Base-by-base conservation (phyloP, 2,329 filamentous ascomycete species). In the Colletotrichum coccodes region DNA sequence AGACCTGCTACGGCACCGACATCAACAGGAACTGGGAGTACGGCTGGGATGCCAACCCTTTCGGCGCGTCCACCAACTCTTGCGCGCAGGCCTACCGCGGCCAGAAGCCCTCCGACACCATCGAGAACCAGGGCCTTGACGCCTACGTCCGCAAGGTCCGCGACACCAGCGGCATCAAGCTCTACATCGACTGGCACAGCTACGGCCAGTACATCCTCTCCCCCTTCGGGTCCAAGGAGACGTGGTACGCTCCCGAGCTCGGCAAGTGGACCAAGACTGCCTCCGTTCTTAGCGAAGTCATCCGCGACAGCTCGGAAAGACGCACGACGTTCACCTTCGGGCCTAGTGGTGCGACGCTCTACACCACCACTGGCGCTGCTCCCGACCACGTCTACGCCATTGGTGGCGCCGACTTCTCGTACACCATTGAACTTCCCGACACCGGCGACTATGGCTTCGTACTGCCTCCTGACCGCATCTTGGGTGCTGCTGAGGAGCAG, bases 11-110 rank as follows among this genome's bases (percentile, higher is more conserved):
- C 53, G 86, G 86, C 16, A 79, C 79, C 11, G 86, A 88, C 71
- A 81, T 86, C 73, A 88, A 88, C 76, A 81, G 86, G 47, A 87
- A 87, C 75, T 88, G 85, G 85, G 80, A 82, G 49, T 85, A 81
- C 68, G 78, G 77, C 60, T 88, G 85, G 86, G 74, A 73, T 30
- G 79, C 79, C 44, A 74, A 81, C 5, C 75, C 78, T 36, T 78
- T 76, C 12, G 85, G 85, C 42, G 80, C 83, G 2, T 86, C 82
- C 0, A 84, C 82, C 2, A 77, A 86, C 71, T 83, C 85, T 26
- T 86, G 85, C 76, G 77, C 75, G 2, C 77, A 87, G 71, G 80
- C 78, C 0, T 88, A 83, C 72, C 78, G 77, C 69, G 84, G 83
- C 40, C 72, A 77, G 38, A 71, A 72, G 36, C 76, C 81, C 4